phyloP scores from a whole-genome alignment of 116 monocot species.

The Trichopus zeylanicus region DNA sequence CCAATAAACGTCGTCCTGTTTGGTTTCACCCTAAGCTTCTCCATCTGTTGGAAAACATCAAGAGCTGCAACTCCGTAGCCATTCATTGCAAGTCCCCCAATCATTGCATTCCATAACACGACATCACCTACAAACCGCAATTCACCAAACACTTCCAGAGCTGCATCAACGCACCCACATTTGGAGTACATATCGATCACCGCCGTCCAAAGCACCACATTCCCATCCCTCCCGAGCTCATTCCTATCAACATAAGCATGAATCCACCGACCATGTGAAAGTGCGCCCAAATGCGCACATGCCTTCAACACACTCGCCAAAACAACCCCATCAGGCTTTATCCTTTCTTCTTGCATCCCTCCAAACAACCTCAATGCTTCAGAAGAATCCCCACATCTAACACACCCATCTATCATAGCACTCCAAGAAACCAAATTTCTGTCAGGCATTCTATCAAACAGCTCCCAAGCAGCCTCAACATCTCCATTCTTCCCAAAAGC shows the following conservation, averaged over 20 bases:
- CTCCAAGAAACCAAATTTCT: constrained; percentile 69
- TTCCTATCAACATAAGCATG: constrained; percentile 15
- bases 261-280: constrained; percentile 25
- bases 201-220: constrained; percentile 33
- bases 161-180: constrained; percentile 43
- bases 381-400: constrained; percentile 17
- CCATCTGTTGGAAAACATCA: constrained; percentile 22
- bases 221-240: neutral
- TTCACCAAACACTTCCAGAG: constrained; percentile 21
- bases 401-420: constrained; percentile 51
- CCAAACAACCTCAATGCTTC: constrained; percentile 42
- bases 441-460: constrained; percentile 51
- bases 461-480: constrained; percentile 15
- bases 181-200: constrained; percentile 44
- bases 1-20: constrained; percentile 25
- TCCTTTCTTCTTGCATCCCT: constrained; percentile 20
- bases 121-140: constrained; percentile 16
- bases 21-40: constrained; percentile 6
- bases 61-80: constrained; percentile 24
- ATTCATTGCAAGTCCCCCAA: constrained; percentile 38
- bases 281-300: constrained; percentile 16
- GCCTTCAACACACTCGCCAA: constrained; percentile 39
- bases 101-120: constrained; percentile 47
- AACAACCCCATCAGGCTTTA: constrained; percentile 26
- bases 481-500: constrained; percentile 45